These are phyloP conservation scores for Aspergillus sp. DNA, from an alignment of 2,329 filamentous ascomycete species.

Conservation along the genomic window DNA sequence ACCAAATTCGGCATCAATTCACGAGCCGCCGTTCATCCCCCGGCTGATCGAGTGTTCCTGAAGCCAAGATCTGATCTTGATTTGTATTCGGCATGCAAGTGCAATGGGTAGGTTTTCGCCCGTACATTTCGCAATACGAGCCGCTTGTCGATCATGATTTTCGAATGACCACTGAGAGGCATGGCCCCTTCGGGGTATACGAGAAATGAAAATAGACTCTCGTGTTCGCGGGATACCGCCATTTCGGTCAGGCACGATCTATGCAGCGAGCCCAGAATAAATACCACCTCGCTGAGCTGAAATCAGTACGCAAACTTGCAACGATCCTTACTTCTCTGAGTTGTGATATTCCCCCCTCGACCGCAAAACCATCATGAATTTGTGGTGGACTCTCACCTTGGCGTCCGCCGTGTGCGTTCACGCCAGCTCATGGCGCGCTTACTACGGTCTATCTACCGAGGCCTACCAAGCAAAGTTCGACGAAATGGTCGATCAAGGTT, in stretches of 20 bases:
- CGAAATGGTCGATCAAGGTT: conserved; percentile 9
- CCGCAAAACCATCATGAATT: not conserved
- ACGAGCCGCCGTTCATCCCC: too few relatives aligned
- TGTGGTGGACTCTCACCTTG: not conserved
- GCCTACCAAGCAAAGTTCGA: conserved; percentile 14
- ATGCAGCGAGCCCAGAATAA: not conserved
- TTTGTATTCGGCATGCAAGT: too few relatives aligned
- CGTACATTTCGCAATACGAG: not conserved
- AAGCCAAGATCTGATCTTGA: too few relatives aligned
- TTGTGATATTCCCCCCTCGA: not conserved
- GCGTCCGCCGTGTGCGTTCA: conserved; percentile 7
- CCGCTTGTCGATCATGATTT: not conserved
- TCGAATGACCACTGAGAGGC: not conserved
- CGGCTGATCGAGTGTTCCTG: too few relatives aligned
- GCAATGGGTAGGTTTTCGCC: too few relatives aligned
- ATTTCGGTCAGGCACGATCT: not conserved
- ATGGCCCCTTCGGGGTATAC: not conserved
- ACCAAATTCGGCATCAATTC: too few relatives aligned
- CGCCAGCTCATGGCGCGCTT: conserved; percentile 14
- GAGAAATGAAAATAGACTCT: not conserved
- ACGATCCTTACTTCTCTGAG: not conserved
- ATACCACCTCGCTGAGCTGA: not conserved
- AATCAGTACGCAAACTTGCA: not conserved
- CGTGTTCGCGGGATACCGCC: not conserved
- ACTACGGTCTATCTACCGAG: conserved; percentile 11